Evolutionary conservation across 805 yeast genomes (phyloP), one percentile per base, ranked within the genome.

Genomic region (Millerago galiae): DNA sequence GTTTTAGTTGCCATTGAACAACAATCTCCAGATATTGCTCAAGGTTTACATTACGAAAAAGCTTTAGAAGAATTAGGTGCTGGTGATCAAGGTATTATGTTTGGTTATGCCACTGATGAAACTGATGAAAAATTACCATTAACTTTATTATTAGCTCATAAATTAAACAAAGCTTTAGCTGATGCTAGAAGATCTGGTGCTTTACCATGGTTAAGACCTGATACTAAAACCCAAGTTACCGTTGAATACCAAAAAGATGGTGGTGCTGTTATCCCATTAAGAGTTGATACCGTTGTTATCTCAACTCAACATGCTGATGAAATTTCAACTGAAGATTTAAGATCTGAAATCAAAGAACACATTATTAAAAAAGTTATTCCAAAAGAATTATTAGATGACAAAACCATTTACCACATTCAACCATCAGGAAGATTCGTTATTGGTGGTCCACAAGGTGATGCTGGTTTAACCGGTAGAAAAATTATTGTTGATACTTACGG

Each of bases 391-490:
- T 81, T 93, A 64, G 98, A 93, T 66, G 96, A 83, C 64, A 87
- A 85, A 72, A 93, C 99, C 68, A 74, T 82, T 63, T 90, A 88
- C 81, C 97, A 91, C 81, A 89, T 93, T 66, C 99, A 93, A 74
- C 99, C 99, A 60, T 89, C 98, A 52, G 99, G 99, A 59, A 85
- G 98, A 74, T 93, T 93, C 81, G 96, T 93, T 62, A 93, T 93
- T 66, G 99, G 99, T 75, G 99, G 99, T 70, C 99, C 99, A 58
- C 99, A 93, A 74, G 99, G 99, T 81, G 99, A 93, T 68, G 99
- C 99, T 55, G 99, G 99, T 78, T 76, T 93, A 66, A 93, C 99
- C 57, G 99, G 99, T 71, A 88, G 99, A 77, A 93, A 93, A 79
- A 93, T 93, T 71, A 93, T 93, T 62, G 99, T 93, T 66, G 99